A percentile compares a stretch with the other conserved stretches of the same genome.
These are phyloP conservation scores for Fraxinus dipetala DNA, from an alignment of 305 asterid genomes.

Conservation along the genomic window DNA sequence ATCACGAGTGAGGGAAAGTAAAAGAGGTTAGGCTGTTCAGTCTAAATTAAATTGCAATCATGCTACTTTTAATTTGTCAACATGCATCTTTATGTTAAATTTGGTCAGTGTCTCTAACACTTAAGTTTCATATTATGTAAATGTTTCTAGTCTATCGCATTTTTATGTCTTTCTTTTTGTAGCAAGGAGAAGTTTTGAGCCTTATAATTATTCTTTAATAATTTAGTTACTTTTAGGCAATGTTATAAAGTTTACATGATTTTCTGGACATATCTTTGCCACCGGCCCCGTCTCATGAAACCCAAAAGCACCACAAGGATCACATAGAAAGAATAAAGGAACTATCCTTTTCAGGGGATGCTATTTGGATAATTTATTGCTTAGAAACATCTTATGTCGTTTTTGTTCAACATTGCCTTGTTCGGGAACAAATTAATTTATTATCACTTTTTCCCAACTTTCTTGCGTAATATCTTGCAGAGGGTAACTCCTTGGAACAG, in stretches of 20 bases:
- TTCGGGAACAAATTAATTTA: background rate
- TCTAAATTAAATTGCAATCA: background rate
- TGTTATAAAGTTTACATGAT: background rate
- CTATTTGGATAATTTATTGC: background rate
- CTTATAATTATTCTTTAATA: too few relatives aligned
- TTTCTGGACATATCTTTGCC: background rate
- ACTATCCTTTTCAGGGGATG: background rate
- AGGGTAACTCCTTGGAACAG: constrained; percentile 97
- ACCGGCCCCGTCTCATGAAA: background rate
- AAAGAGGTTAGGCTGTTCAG: background rate
- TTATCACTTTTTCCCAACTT: constrained; percentile 7
- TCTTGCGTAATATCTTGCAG: constrained; percentile 38
- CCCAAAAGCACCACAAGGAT: background rate
- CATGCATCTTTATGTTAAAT: background rate
- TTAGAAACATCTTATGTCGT: background rate
- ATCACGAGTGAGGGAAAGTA: background rate
- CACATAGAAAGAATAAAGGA: background rate
- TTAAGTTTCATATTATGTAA: background rate
- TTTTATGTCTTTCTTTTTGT: background rate
- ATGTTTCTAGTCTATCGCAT: background rate
- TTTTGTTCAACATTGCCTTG: background rate
- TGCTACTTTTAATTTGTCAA: background rate
- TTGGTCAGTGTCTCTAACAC: background rate
- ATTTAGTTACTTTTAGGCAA: background rate
- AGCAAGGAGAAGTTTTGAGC: background rate